These are phyloP conservation scores for Verticillium albo-atrum DNA, from an alignment of 2,329 filamentous ascomycete species.

Conservation along the genomic window DNA sequence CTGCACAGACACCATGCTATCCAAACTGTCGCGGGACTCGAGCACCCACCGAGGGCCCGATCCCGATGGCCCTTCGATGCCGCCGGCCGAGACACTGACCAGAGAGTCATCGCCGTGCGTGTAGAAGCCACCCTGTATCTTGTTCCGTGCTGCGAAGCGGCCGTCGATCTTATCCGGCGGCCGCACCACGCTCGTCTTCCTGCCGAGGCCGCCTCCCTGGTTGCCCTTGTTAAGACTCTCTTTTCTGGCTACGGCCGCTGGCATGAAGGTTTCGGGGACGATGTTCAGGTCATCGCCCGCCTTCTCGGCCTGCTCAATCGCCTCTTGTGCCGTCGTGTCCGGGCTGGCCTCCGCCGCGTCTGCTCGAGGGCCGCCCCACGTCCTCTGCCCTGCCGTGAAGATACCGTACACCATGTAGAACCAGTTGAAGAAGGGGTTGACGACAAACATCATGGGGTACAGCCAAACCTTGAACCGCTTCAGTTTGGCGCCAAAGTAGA, in stretches of 20 bases:
- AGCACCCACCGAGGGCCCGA: conserved; percentile 15
- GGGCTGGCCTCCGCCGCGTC: conserved; percentile 79
- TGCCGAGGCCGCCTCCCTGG: conserved; percentile 32
- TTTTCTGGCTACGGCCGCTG: conserved; percentile 47
- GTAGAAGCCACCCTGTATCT: conserved; percentile 65
- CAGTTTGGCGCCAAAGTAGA: conserved; percentile 88
- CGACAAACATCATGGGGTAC: conserved; percentile 90
- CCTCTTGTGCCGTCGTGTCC: conserved; percentile 72
- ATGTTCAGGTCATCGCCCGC: conserved; percentile 86
- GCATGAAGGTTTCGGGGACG: conserved; percentile 78
- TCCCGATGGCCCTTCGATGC: not conserved
- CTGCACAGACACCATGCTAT: conserved; percentile 57
- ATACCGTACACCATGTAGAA: conserved; percentile 97
- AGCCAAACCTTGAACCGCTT: conserved; percentile 90
- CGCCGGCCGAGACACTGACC: conserved; percentile 22
- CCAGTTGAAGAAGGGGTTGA: conserved; percentile 98
- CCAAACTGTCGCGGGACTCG: conserved; percentile 58
- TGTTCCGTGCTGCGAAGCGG: conserved; percentile 69
- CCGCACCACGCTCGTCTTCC: conserved; percentile 55
- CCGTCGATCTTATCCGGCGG: conserved; percentile 74
- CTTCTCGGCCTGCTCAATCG: conserved; percentile 74
- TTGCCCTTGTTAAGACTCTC: conserved; percentile 22
- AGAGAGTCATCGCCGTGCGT: conserved; percentile 35
- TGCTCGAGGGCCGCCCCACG: conserved; percentile 90
- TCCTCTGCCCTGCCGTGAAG: conserved; percentile 88